Base-by-base conservation (phyloP, 805 yeast species). In the Metschnikowia similis region DNA sequence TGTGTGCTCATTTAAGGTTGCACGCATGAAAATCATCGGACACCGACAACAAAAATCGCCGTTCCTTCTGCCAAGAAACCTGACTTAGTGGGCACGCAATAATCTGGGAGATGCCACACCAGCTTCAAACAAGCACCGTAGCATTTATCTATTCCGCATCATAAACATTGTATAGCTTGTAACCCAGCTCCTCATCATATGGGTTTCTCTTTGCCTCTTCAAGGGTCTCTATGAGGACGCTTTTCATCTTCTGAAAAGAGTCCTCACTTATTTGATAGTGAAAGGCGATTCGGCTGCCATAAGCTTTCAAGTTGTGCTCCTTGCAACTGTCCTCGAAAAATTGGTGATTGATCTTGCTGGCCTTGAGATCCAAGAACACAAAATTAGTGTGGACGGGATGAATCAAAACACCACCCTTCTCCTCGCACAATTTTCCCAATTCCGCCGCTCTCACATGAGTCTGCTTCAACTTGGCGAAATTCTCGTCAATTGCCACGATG, bases 341-440 rank as follows among this genome's bases (percentile, higher is more conserved):
- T 8, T 57, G 57, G 4, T 59, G 60, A 54, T 64, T 61, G 63
- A 72, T 61, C 37, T 64, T 62, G 51, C 62, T 66, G 8, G 63
- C 64, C 28, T 56, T 53, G 17, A 67, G 49, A 50, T 73, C 76
- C 36, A 73, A 55, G 52, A 73, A 73, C 4, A 73, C 75, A 50
- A 73, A 70, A 59, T 69, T 72, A 7, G 76, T 69, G 40, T 72
- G 66, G 11, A 69, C 74, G 1, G 76, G 76, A 47, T 66, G 66
- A 41, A 57, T 67, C 48, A 73, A 62, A 13, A 51, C 53, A 14
- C 70, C 66, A 7, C 70, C 71, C 16, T 61, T 48, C 8, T 56
- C 50, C 13, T 54, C 57, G 51, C 73, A 69, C 35, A 67, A 62
- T 5, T 56, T 55, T 2, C 69, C 77, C 45, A 72, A 48, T 47